Base-by-base conservation (phyloP, 2,329 filamentous ascomycete genomes). In the Nannizzia gypsea region DNA sequence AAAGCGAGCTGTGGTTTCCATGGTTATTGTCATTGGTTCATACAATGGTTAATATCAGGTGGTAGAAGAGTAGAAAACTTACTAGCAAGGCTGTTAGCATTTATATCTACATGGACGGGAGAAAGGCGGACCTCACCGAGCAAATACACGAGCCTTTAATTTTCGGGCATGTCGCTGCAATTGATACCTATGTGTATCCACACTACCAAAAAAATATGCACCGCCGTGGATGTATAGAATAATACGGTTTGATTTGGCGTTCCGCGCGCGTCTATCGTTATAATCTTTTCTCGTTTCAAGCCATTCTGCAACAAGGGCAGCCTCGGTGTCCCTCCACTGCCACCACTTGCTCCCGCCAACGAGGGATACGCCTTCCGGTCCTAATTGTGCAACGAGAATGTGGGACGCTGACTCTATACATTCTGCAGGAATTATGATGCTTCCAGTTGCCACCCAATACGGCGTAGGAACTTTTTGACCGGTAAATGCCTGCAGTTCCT, bases 181-280 rank as follows among this genome's bases (percentile, higher is more conserved):
- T 78, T 97, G 92, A 74, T 97, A 97, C n/a, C 93, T 85, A 76
- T 97, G 93, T 72, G 95, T 91, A 69, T 96, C 91, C 40, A 96
- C 86, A 66, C 90, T 95, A 13, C 93, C 92, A 71, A 99, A 97
- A 74, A 86, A 99, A 74, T 96, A 97, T 20, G 88, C 92, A 5
- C 92, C 92, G 13, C 93, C 93, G 69, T 97, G 93, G 22, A 97
- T 80, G 73, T 97, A 97, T 24, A 99, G 77, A 83, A 97, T 96
- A 61, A 95, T 84, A 58, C 90, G 84, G 65, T 84, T 85, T 17
- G 82, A 81, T 22, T 80, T 79, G 56, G 83, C 81, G 15, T 75
- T 76, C 0, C 76, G 75, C 68, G 81, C 82, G 70, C 85, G 86
- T 60, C 89, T 83, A 69, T 87, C 84, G 62, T 86, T 78, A 68